Conservation (phyloP, 2,329 filamentous ascomycete genomes). For the Botrytis fragariae region DNA sequence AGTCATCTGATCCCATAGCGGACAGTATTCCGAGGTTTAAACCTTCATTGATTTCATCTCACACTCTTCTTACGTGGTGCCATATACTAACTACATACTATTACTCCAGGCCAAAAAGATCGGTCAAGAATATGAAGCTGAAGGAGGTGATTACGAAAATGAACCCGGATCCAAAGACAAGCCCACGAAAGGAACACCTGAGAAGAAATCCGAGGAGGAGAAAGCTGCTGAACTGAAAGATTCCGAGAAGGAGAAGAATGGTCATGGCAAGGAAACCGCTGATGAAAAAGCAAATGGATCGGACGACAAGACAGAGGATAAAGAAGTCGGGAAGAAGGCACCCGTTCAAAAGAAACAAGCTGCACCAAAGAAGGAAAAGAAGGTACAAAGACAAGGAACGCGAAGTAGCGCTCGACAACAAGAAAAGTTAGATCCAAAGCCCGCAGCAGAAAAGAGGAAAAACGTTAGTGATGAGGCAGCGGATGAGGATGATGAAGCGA, state of each 20-base stretch:
- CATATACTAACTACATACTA: background rate
- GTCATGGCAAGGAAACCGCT: conserved; percentile 1
- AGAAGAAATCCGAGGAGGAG: conserved; percentile 37
- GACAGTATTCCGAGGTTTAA: background rate
- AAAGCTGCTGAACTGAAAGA: conserved; percentile 23
- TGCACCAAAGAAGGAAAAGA: conserved; percentile 15
- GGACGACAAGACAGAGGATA: conserved; percentile 15
- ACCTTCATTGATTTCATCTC: background rate
- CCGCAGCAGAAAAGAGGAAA: conserved; percentile 10
- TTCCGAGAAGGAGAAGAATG: conserved; percentile 18
- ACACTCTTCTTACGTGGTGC: too few species aligned
- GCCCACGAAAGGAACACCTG: conserved; percentile 43
- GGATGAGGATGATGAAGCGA: background rate
- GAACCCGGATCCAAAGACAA: conserved; percentile 44
- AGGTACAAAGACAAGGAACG: conserved; percentile 26
- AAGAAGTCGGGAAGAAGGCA: conserved; percentile 12
- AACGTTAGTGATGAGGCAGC: background rate
- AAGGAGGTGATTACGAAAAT: conserved; percentile 43
- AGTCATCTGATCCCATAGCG: background rate
- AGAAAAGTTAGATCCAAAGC: conserved; percentile 15
- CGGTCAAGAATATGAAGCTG: conserved; percentile 44
- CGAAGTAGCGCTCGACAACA: conserved; percentile 25
- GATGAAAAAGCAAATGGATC: background rate
- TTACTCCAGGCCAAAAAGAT: conserved; percentile 41
- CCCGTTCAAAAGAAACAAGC: background rate